Base-by-base conservation (phyloP, 257 asterid genomes). In the Asclepias syriaca region DNA sequence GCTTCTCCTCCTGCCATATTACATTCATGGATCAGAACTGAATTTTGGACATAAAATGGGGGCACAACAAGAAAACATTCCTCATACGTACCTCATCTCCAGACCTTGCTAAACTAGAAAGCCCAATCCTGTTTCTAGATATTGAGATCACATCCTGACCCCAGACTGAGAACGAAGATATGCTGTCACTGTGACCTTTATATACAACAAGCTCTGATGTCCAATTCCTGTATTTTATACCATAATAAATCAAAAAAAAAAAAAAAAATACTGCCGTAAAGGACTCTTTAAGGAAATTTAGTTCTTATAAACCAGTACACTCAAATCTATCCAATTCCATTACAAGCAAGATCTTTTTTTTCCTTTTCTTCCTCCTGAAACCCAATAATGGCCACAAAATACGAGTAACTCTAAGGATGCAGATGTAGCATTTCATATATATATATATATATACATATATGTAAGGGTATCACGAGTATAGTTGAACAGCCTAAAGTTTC, bases 81-180 rank as follows among this genome's bases (percentile, higher is more conserved):
- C 6, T 34, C 50, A 69, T 65, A 58, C 59, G n/a, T 88, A 94
- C 98, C 72, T 87, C 96, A 76, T 89, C 92, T 19, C 84, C 75
- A 73, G 86, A 63, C 78, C 86, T 78, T 55, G 86, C 84, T 74
- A 91, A 81, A 77, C 95, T 88, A 66, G 96, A 88, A 67, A 91
- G 78, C 55, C 97, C 91, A 66, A 94, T 94, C 78, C 84, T 91
- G 72, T 85, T 91, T 81, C 86, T 86, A 70, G 95, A 85, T 75
- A 91, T 83, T 61, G 97, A 91, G 73, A 94, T 94, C 64, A 94
- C 90, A 83, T 91, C 87, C 76, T 88, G 86, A 69, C 99, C 99
- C 97, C 97, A 89, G 69, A 91, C 76, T 46, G 97, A 89, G 85
- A 94, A 94, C 78, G 90, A 84, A 51, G 97, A 87, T 72, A 91